These are phyloP conservation scores for Aspergillus fischeri DNA, from an alignment of 2,329 filamentous ascomycete species.

Conservation along the genomic window DNA sequence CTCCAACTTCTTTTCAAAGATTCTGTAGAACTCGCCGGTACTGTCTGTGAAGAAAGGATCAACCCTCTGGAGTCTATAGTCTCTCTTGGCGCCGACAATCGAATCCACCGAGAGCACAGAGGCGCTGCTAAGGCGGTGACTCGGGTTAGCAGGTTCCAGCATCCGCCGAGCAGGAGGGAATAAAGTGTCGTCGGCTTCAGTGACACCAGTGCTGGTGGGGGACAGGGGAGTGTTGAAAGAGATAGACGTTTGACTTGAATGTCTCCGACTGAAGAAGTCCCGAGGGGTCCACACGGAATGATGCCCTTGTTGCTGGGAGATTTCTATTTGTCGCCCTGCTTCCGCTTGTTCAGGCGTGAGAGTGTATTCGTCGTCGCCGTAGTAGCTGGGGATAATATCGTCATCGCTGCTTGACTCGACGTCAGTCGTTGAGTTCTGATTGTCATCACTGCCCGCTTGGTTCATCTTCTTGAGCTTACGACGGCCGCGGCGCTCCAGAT, in stretches of 20 bases:
- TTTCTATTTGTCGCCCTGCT: slow-evolving; percentile 23
- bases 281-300: slow-evolving; percentile 7
- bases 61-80: slow-evolving; percentile 62
- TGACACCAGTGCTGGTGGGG: slow-evolving; percentile 24
- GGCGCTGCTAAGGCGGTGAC: slow-evolving; percentile 35
- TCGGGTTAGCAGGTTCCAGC: slow-evolving; percentile 19
- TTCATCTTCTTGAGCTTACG: slow-evolving; percentile 23
- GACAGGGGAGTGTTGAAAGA: slow-evolving; percentile 17
- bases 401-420: slow-evolving; percentile 35
- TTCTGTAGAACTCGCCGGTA: slow-evolving; percentile 57
- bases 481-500: slow-evolving; percentile 28
- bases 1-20: slow-evolving; percentile 56
- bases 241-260: slow-evolving; percentile 26
- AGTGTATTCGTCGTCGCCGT: slow-evolving; percentile 39
- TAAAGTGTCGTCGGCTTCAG: slow-evolving; percentile 31
- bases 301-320: slow-evolving; percentile 16
- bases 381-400: slow-evolving; percentile 33
- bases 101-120: slow-evolving; percentile 53
- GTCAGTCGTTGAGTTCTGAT: slow-evolving; percentile 25
- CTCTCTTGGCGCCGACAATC: slow-evolving; percentile 58
- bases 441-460: slow-evolving; percentile 27
- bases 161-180: slow-evolving; percentile 26
- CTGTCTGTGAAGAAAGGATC: slow-evolving; percentile 65
- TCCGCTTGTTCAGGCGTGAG: slow-evolving; percentile 33
- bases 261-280: slow-evolving; percentile 18